These are phyloP conservation scores for Geosmithia morbida DNA, from an alignment of 2,329 filamentous ascomycete genomes.

Conservation along the genomic window DNA sequence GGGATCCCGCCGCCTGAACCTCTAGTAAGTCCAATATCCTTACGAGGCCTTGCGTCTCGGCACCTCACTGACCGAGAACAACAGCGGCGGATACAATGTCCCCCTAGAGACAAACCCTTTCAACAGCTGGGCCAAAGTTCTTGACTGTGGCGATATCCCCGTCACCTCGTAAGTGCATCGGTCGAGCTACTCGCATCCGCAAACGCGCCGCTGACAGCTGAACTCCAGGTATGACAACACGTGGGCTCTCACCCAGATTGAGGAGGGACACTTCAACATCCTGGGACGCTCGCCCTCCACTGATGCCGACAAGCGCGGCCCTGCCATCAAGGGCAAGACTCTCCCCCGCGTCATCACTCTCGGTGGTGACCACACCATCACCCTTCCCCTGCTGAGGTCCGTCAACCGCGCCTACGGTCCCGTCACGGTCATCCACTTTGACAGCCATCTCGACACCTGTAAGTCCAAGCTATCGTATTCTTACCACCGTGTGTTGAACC, in stretches of 20 bases:
- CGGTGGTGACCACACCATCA: conserved; percentile 49
- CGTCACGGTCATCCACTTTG: conserved; percentile 47
- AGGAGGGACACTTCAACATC: conserved; percentile 68
- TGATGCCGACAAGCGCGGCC: conserved; percentile 49
- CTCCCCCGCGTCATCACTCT: conserved; percentile 71
- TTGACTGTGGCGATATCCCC: conserved; percentile 76
- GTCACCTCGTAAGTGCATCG: conserved; percentile 55
- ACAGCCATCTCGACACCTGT: conserved; percentile 48
- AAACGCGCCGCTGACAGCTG: neutral
- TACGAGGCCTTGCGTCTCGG: neutral
- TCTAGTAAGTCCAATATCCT: conserved; percentile 49
- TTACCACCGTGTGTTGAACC: neutral
- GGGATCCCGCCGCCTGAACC: conserved; percentile 71
- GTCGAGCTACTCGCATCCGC: neutral
- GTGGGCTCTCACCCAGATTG: conserved; percentile 71
- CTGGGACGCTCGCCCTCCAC: conserved; percentile 58
- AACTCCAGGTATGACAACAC: conserved; percentile 60
- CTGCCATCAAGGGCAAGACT: conserved; percentile 59
- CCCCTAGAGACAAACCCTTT: conserved; percentile 69
- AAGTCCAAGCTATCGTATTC: conserved; percentile 12
- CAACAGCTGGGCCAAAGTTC: conserved; percentile 61
- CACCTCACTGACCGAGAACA: neutral
- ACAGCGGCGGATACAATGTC: conserved; percentile 77
- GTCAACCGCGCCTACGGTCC: conserved; percentile 48
- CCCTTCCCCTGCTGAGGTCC: conserved; percentile 41